Evolutionary conservation across 1,139 yeast species (phyloP).

Genomic region (Pichia kudriavzevii): DNA sequence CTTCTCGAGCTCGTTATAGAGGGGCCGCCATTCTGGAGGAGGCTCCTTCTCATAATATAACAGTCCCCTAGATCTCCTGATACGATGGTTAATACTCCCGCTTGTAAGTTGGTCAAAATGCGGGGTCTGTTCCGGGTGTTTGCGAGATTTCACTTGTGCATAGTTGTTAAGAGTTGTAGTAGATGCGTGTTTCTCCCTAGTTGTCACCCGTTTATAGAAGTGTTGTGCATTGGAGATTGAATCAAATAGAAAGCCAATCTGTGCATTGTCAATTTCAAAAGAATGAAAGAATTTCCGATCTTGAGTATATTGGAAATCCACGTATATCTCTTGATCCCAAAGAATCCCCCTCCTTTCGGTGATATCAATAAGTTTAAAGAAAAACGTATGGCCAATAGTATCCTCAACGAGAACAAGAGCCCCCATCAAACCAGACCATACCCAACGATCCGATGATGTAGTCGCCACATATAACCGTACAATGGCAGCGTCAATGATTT

Average conservation of each 20-base stretch:
- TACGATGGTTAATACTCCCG: slow-evolving; percentile 64
- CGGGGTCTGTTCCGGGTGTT: slow-evolving; percentile 31
- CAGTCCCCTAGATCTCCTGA: slow-evolving; percentile 50
- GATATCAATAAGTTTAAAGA: slow-evolving; percentile 80
- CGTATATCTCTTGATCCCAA: slow-evolving; percentile 95
- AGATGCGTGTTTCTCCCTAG: slow-evolving; percentile 74
- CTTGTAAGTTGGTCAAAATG: no score
- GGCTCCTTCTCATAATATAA: slow-evolving; percentile 73
- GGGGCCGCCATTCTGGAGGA: slow-evolving; percentile 78
- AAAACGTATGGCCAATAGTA: slow-evolving; percentile 88
- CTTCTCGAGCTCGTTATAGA: slow-evolving; percentile 64
- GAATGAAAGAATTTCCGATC: slow-evolving; percentile 93
- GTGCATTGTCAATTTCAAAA: slow-evolving; percentile 87
- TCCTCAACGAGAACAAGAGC: slow-evolving; percentile 87
- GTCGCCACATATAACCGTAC: slow-evolving; percentile 86
- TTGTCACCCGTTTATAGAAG: slow-evolving; percentile 68
- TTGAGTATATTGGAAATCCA: slow-evolving; percentile 82
- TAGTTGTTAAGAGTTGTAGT: slow-evolving; percentile 80
- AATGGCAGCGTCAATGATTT: slow-evolving; percentile 82
- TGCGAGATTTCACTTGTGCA: slow-evolving; percentile 75
- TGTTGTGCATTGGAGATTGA: slow-evolving; percentile 85
- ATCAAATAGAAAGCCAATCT: slow-evolving; percentile 83
- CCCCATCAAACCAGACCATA: slow-evolving; percentile 81
- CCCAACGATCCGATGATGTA: slow-evolving; percentile 79
- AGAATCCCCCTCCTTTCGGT: slow-evolving; percentile 75